Conservation (phyloP, 2,329 filamentous ascomycete species). For the Alternaria infectoria region DNA sequence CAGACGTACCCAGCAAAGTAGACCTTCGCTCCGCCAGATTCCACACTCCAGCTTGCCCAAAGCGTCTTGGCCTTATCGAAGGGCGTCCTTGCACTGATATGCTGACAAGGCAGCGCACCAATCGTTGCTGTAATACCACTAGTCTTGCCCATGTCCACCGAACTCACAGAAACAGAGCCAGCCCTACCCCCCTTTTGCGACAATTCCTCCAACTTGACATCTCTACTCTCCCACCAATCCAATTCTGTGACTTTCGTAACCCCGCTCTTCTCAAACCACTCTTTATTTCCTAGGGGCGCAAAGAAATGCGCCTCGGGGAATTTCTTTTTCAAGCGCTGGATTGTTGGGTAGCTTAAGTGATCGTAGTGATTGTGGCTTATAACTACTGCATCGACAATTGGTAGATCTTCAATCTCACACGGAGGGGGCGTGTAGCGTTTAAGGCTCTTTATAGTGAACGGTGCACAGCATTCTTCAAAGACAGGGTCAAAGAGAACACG, state of each 20-base stretch:
- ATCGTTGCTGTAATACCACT: slow-evolving; percentile 71
- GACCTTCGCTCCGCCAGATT: slow-evolving; percentile 75
- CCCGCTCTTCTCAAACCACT: slow-evolving; percentile 77
- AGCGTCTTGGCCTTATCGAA: slow-evolving; percentile 78
- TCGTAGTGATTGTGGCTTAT: slow-evolving; percentile 95
- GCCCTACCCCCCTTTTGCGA: slow-evolving; percentile 2
- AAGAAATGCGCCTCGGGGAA: slow-evolving; percentile 87
- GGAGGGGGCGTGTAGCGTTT: slow-evolving; percentile 80
- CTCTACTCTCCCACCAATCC: slow-evolving; percentile 92
- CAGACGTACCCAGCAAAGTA: slow-evolving; percentile 73
- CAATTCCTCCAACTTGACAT: slow-evolving; percentile 66
- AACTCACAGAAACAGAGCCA: slow-evolving; percentile 9
- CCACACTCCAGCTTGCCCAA: slow-evolving; percentile 86
- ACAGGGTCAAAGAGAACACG: slow-evolving; percentile 93
- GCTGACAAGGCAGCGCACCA: slow-evolving; percentile 83
- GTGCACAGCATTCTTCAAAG: slow-evolving; percentile 85
- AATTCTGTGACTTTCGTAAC: slow-evolving; percentile 82
- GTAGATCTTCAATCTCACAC: slow-evolving; percentile 79
- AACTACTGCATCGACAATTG: slow-evolving; percentile 73
- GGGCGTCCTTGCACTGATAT: slow-evolving; percentile 71
- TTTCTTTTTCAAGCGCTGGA: slow-evolving; percentile 71
- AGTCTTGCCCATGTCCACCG: background rate
- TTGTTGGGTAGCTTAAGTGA: slow-evolving; percentile 79
- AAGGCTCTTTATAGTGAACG: slow-evolving; percentile 72
- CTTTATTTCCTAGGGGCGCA: slow-evolving; percentile 79